Conservation (phyloP, 768 basidiomycete species). For the Lactifluus hygrophoroides region DNA sequence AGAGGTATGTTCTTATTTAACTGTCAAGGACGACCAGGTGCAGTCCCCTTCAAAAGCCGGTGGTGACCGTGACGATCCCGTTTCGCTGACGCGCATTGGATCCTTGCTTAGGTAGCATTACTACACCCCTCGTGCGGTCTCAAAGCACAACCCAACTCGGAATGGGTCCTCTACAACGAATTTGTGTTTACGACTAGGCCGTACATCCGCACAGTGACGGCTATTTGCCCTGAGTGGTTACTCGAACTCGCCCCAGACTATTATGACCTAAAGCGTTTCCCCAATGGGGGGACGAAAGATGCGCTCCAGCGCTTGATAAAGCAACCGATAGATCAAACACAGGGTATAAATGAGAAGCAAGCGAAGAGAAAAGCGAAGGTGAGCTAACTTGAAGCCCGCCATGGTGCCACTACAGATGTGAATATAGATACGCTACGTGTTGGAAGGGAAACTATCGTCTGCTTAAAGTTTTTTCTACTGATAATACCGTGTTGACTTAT, state of each 20-base stretch:
- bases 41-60: constrained; percentile 22
- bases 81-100: not conserved
- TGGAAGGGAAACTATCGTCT: too few species aligned
- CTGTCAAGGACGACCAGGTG: constrained; percentile 93
- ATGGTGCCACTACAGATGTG: too few species aligned
- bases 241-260: constrained; percentile 56
- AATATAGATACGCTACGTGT: too few species aligned
- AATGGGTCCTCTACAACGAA: constrained; percentile 92
- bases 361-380: constrained; percentile 1
- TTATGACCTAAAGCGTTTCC: constrained; percentile 59
- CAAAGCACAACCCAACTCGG: constrained; percentile 76
- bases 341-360: not conserved
- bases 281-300: constrained; percentile 63
- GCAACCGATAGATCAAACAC: constrained; percentile 1
- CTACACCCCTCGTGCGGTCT: constrained; percentile 89
- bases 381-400: too few species aligned
- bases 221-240: constrained; percentile 79
- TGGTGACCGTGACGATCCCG: too few species aligned
- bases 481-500: too few species aligned
- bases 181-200: constrained; percentile 86
- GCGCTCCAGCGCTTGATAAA: constrained; percentile 26
- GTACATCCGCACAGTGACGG: constrained; percentile 89
- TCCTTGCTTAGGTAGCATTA: constrained; percentile 43
- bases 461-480: too few species aligned
- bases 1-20: constrained; percentile 87